Evolutionary conservation across 1,284 basidiomycete species (phyloP).

Genomic region (Ustilago esculenta): DNA sequence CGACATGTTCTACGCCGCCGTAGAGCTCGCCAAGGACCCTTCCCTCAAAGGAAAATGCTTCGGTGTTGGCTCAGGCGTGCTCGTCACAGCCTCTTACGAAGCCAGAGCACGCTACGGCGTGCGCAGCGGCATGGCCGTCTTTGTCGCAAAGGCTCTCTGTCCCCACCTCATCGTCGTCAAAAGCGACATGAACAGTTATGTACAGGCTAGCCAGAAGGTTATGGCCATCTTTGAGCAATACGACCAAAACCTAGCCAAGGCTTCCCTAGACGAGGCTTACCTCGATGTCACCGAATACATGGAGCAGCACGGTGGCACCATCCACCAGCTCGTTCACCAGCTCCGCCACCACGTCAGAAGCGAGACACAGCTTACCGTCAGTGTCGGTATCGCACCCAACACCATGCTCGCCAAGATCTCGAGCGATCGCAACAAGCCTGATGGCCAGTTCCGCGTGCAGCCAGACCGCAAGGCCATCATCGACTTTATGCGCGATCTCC

Average conservation of each 20-base stretch:
- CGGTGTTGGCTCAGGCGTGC: conserved; percentile 60
- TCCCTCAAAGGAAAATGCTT: conserved; percentile 73
- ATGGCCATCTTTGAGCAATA: conserved; percentile 75
- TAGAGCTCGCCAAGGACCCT: conserved; percentile 79
- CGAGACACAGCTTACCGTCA: conserved; percentile 78
- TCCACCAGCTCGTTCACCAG: conserved; percentile 77
- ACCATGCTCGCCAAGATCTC: conserved; percentile 82
- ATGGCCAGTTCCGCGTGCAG: conserved; percentile 58
- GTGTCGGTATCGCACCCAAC: conserved; percentile 74
- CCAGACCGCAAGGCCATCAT: conserved; percentile 51
- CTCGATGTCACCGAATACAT: conserved; percentile 83
- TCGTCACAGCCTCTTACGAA: conserved; percentile 63
- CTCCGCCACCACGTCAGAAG: conserved; percentile 47
- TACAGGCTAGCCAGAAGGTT: conserved; percentile 60
- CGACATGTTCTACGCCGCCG: conserved; percentile 64
- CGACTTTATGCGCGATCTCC: conserved; percentile 57
- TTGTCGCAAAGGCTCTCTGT: conserved; percentile 91
- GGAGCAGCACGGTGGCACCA: conserved; percentile 73
- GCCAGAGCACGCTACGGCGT: conserved; percentile 75
- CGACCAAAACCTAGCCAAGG: conserved; percentile 81
- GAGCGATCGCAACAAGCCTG: conserved; percentile 76
- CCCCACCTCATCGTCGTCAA: conserved; percentile 83
- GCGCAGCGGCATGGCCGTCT: conserved; percentile 72
- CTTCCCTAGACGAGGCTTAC: conserved; percentile 82
- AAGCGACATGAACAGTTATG: conserved; percentile 66